Evolutionary conservation across 2,329 filamentous ascomycete genomes (phyloP).

Genomic region (Calonectria hongkongensis): DNA sequence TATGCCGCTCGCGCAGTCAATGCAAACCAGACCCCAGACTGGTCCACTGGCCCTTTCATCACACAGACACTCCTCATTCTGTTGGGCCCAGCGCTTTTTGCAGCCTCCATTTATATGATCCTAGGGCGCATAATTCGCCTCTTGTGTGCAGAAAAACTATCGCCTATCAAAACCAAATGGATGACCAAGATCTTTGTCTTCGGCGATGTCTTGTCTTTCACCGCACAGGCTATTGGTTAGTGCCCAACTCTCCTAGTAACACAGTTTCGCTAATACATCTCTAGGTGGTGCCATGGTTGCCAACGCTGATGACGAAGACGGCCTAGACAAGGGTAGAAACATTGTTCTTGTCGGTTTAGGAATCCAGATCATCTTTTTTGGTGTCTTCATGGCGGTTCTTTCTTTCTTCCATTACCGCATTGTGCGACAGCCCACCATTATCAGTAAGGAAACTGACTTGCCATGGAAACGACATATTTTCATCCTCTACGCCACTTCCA

Average conservation of each 20-base stretch:
- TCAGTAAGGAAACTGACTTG: slow-evolving; percentile 6
- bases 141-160: slow-evolving; percentile 48
- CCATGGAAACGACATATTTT: slow-evolving; percentile 58
- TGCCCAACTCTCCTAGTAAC: neutral
- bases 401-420: slow-evolving; percentile 63
- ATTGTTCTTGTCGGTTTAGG: slow-evolving; percentile 72
- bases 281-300: slow-evolving; percentile 39
- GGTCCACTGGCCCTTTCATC: slow-evolving; percentile 62
- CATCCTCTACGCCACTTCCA: slow-evolving; percentile 60
- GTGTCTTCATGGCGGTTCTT: slow-evolving; percentile 68
- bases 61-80: slow-evolving; percentile 63
- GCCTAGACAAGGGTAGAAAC: slow-evolving; percentile 60
- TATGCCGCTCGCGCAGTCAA: slow-evolving; percentile 60
- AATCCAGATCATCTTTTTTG: slow-evolving; percentile 73
- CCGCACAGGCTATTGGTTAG: slow-evolving; percentile 53
- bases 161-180: slow-evolving; percentile 49
- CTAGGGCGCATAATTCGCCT: slow-evolving; percentile 61
- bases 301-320: slow-evolving; percentile 52
- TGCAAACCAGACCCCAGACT: slow-evolving; percentile 55
- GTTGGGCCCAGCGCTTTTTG: slow-evolving; percentile 65
- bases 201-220: slow-evolving; percentile 57
- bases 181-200: slow-evolving; percentile 57
- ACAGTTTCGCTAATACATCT: neutral
- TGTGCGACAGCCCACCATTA: slow-evolving; percentile 37
- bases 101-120: slow-evolving; percentile 68